These are phyloP conservation scores for Magnusiomyces fungicola DNA, from an alignment of 1,139 yeast genomes.

Conservation along the genomic window DNA sequence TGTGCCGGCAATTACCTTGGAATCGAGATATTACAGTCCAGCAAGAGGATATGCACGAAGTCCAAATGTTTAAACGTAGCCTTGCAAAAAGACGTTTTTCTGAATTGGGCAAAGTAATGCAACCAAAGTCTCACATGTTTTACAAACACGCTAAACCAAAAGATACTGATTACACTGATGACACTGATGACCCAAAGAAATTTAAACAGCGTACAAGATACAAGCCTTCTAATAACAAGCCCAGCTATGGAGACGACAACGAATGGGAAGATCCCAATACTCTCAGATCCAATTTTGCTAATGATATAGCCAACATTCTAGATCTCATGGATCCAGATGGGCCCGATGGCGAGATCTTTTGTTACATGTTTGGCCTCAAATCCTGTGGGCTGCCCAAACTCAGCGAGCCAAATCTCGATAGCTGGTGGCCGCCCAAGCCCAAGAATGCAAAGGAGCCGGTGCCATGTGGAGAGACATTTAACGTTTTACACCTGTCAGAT, in stretches of 20 bases:
- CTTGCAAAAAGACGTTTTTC: background rate
- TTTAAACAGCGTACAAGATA: background rate
- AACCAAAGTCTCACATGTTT: no score
- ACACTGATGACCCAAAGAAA: no score
- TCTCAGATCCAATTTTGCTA: constrained; percentile 28
- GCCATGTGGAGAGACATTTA: constrained; percentile 40
- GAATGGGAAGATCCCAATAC: background rate
- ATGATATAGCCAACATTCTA: constrained; percentile 43
- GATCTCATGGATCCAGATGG: constrained; percentile 35
- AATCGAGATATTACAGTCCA: constrained; percentile 4
- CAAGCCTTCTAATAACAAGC: no score
- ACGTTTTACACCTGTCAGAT: constrained; percentile 61
- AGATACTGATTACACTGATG: background rate
- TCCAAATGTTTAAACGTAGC: background rate
- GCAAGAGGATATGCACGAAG: background rate
- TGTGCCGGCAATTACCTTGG: constrained; percentile 7
- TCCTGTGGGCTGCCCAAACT: constrained; percentile 44
- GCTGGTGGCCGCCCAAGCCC: constrained; percentile 40
- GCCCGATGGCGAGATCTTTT: constrained; percentile 48
- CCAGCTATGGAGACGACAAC: background rate
- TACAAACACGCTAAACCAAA: no score
- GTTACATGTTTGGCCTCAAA: constrained; percentile 41
- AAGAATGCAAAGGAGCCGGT: constrained; percentile 33
- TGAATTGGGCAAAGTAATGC: background rate
- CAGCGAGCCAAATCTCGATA: constrained; percentile 32